Evolutionary conservation across 2,329 filamentous ascomycete species (phyloP), one percentile per base, ranked within the genome.

Genomic region (Aspergillus pseudotamarii): DNA sequence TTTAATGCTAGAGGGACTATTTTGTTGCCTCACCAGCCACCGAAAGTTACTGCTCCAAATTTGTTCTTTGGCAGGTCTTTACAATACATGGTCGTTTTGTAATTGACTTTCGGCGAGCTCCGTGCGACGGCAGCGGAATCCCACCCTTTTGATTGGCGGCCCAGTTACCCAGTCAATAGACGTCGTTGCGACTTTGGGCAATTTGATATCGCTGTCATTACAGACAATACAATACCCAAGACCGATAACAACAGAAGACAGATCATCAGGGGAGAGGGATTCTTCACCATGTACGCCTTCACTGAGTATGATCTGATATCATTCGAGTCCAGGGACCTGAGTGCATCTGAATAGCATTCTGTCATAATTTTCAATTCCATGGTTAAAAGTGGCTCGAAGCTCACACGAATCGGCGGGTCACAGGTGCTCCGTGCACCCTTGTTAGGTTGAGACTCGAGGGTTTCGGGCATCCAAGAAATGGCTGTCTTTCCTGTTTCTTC

Each of bases 31-130:
- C 45, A 48, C 45, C 45, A 48, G 45, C 45, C 45, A 48, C 45
- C 45, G 23, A 48, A 28, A 28, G 21, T 48, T 23, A 51, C 46
- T 26, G 26, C 58, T 60, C 38, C 34, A 50, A 36, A 34, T 19
- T 21, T 11, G 28, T 32, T 43, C 28, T 32, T 21, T 58, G 38
- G 21, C 32, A 36, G 38, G 14, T 12, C n/a, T 16, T 60, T 60
- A 61, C 63, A 65, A 60, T 59, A 63, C 60, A n/a, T 34, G 60
- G 36, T 55, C 26, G 38, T 51, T 53, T 54, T 43, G 63, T 54
- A 63, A 63, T 60, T 60, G 61, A 56, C 48, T 65, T 63, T 62
- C 61, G 57, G 57, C 45, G 63, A 62, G 60, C 57, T 57, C 63
- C 63, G 63, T 62, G 60, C 60, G 63, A 58, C 50, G 57, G 54